Evolutionary conservation across 176 grass and related monocot species (phyloP), one percentile per base, ranked within the genome.

Genomic region (Triticum timopheevii): DNA sequence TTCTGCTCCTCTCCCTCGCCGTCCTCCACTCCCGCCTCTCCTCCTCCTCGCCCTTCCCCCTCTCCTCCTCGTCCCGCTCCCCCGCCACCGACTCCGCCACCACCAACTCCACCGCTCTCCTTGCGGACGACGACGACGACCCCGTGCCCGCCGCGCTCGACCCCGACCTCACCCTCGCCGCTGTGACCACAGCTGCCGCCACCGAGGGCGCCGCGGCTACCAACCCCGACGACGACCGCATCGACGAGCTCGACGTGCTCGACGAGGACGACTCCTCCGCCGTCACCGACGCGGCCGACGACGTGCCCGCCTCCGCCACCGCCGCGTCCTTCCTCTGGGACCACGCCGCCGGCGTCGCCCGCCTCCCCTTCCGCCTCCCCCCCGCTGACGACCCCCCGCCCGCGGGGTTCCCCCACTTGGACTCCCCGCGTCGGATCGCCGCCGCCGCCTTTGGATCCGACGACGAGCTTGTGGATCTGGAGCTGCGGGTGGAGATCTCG

Each of bases 211-310:
- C 4, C 3, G 73, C 74, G 44, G 34, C 82, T 25, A 56, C 61
- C 23, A 86, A 82, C 61, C 58, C 88, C 54, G 78, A 88, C 50
- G 91, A 93, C 30, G 97, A 99, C 77, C 88, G 87, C 65, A 94
- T 94, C 90, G 97, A 96, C 64, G 97, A 94, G 84, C 88, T 99
- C 61, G 94, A 96, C 80, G 81, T 99, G 81, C 50, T 96, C 49
- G 93, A 98, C 23, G 94, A 96, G 65, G 85, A 91, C 73, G 73
- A 76, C 45, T 54, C 73, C 36, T 73, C 89, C 36, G 45, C 61
- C 6, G 69, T 30, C 27, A 30, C 76, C 61, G 76, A 69, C 39
- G 34, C 67, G 68, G 27, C 87, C 8, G 87, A 96, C 2, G 83
- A 88, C 15, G 76, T 75, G 13, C 30, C 78, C 35, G 63, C 76